Conservation (phyloP, 2,329 filamentous ascomycete genomes). For the Thermochaetoides dissita region DNA sequence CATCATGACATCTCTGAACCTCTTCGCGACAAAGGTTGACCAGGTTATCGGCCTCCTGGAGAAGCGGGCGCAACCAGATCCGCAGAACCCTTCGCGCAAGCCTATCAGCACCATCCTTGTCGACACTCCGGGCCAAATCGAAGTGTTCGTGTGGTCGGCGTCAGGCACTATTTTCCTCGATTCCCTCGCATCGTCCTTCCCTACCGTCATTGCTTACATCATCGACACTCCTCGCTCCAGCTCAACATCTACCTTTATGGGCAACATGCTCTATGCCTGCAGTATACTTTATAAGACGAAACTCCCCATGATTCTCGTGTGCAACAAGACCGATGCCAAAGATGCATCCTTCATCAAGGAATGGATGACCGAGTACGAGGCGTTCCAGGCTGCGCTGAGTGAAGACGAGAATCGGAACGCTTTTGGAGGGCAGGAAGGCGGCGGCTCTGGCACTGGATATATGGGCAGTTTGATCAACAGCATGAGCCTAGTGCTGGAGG, state of each 20-base stretch:
- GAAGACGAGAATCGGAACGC: constrained; percentile 66
- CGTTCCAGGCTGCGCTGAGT: constrained; percentile 75
- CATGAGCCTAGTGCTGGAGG: constrained; percentile 94
- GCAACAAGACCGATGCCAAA: constrained; percentile 97
- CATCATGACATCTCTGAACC: constrained; percentile 86
- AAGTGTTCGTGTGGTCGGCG: constrained; percentile 97
- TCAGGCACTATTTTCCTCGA: constrained; percentile 89
- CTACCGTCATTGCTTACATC: constrained; percentile 91
- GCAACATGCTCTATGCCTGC: constrained; percentile 98
- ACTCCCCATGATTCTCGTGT: constrained; percentile 94
- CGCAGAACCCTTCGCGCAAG: constrained; percentile 43
- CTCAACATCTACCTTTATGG: constrained; percentile 96
- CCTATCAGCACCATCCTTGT: constrained; percentile 74
- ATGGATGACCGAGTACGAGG: constrained; percentile 99
- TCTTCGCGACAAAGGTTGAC: constrained; percentile 96
- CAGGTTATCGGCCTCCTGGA: constrained; percentile 82
- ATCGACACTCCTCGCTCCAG: constrained; percentile 91
- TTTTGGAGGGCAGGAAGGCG: constrained; percentile 59
- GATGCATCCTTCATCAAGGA: constrained; percentile 84
- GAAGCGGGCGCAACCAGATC: constrained; percentile 61
- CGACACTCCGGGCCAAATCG: constrained; percentile 94
- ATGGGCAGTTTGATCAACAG: constrained; percentile 93
- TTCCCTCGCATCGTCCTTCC: constrained; percentile 82
- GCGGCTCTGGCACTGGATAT: constrained; percentile 68
- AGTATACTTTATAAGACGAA: constrained; percentile 98